phyloP scores from a whole-genome alignment of 2,329 filamentous ascomycete species.

The Aspergillaceae sp. region DNA sequence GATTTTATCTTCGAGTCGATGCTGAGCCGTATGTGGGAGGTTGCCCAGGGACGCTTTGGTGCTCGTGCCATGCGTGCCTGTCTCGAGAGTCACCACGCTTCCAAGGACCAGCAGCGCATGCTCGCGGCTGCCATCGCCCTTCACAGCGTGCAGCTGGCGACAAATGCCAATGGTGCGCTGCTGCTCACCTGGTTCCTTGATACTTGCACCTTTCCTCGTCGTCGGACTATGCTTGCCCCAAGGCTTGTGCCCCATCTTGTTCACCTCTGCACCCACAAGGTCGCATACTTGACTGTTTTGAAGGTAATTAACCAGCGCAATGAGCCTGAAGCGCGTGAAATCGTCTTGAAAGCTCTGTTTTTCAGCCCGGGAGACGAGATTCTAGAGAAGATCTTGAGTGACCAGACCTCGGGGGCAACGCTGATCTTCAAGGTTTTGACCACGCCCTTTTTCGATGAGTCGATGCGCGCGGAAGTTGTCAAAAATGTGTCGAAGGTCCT shows the following conservation, averaged over 20 bases:
- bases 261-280: slow-evolving; percentile 95
- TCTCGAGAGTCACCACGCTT: slow-evolving; percentile 88
- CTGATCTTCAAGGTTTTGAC: slow-evolving; percentile 98
- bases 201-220: slow-evolving; percentile 89
- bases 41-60: slow-evolving; percentile 86
- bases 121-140: slow-evolving; percentile 91
- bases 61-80: slow-evolving; percentile 95
- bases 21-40: slow-evolving; percentile 87
- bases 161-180: slow-evolving; percentile 89
- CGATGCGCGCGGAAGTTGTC: slow-evolving; percentile 75
- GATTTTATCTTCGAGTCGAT: slow-evolving; percentile 98
- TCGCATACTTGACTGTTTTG: slow-evolving; percentile 90
- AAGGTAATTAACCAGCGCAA: slow-evolving; percentile 98
- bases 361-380: slow-evolving; percentile 80
- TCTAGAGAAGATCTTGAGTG: slow-evolving; percentile 80
- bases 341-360: slow-evolving; percentile 82
- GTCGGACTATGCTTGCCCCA: slow-evolving; percentile 84
- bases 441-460: slow-evolving; percentile 93
- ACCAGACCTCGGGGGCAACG: slow-evolving; percentile 86
- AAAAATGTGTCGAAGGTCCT: slow-evolving; percentile 89
- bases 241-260: slow-evolving; percentile 87
- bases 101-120: slow-evolving; percentile 91
- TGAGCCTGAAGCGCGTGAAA: slow-evolving; percentile 84
- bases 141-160: slow-evolving; percentile 91
- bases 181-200: slow-evolving; percentile 96